Base-by-base conservation (phyloP, 345 rosid species). In the Eucalyptus guilfoylei region DNA sequence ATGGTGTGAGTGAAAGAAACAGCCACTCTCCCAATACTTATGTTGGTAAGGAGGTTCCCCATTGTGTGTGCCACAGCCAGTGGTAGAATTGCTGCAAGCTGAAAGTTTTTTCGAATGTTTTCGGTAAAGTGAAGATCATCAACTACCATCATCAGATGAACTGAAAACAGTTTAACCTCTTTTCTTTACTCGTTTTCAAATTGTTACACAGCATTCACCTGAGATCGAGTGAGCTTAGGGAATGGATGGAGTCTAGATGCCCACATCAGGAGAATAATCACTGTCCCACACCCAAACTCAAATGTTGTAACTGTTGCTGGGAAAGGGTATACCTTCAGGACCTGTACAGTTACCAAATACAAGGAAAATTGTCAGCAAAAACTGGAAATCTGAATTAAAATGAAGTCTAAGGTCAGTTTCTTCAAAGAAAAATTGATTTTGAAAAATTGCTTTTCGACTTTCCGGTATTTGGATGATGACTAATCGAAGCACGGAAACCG, bases 1-100 rank as follows among this genome's bases (percentile, higher is more conserved):
- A 97, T 93, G 23, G 99, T 97, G 93, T 97, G 98, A 48, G 99
- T 97, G 94, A 97, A 96, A 6, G 99, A 97, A 55, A 97, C 95
- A 45, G 96, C 93, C 26, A 97, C 98, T 89, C 90, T 93, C 86
- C 95, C 98, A 67, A 97, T 86, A 89, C 99, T 96, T 87, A 96
- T 89, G 87, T 96, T 96, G 7, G 99, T 96, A 88, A 97, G 89
- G 91, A 96, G 94, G 92, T 96, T 97, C 8, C 99, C 99, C 90
- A 95, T 87, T 2, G 98, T 93, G 92, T 97, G 98, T 34, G 94
- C 97, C 87, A 94, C 88, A 88, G 96, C 99, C 92, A 97, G 91
- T 6, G 96, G 98, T 14, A 95, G 23, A 88, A 97, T 96, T 86
- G 89, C 95, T 89, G 92, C 90, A 92, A 96, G 40, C 99, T 97